phyloP scores from a whole-genome alignment of 768 basidiomycete species.

The Auricularia cornea region DNA sequence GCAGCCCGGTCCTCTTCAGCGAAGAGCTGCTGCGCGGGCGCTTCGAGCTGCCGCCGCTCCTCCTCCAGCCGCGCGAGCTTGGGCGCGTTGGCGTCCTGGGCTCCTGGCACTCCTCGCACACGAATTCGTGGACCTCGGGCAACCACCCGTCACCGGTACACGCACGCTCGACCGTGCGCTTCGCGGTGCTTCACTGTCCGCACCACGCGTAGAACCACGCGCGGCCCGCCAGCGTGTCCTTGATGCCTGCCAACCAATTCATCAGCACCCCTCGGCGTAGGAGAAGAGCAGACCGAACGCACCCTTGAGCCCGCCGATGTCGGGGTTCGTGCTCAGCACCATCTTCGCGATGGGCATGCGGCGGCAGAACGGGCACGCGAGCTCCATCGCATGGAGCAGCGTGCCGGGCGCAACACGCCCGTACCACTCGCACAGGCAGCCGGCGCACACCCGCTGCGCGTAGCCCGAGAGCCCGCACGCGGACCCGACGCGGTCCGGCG shows the following conservation, averaged over 20 bases:
- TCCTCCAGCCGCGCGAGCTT: background rate
- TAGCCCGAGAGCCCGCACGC: conserved; percentile 21
- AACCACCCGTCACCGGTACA: conserved; percentile 14
- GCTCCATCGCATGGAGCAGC: conserved; percentile 19
- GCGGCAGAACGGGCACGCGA: conserved; percentile 23
- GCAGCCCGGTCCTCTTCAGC: background rate
- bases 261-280: background rate
- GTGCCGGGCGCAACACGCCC: conserved; percentile 18
- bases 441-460: conserved; percentile 16
- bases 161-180: conserved; percentile 15
- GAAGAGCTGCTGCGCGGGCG: background rate
- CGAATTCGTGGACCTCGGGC: conserved; percentile 10
- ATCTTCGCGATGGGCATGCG: conserved; percentile 18
- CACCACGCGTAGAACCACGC: conserved; percentile 23
- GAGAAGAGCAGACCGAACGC: background rate
- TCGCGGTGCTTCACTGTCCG: conserved; percentile 17
- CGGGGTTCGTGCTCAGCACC: conserved; percentile 16
- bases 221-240: conserved; percentile 17
- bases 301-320: conserved; percentile 16
- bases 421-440: conserved; percentile 21
- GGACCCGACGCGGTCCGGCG: conserved; percentile 13
- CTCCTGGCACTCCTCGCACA: too few relatives aligned
- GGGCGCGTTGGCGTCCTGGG: background rate
- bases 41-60: background rate
- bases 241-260: background rate